Conservation (phyloP, 1,139 yeast genomes). For the Geotrichum bryndzae region DNA sequence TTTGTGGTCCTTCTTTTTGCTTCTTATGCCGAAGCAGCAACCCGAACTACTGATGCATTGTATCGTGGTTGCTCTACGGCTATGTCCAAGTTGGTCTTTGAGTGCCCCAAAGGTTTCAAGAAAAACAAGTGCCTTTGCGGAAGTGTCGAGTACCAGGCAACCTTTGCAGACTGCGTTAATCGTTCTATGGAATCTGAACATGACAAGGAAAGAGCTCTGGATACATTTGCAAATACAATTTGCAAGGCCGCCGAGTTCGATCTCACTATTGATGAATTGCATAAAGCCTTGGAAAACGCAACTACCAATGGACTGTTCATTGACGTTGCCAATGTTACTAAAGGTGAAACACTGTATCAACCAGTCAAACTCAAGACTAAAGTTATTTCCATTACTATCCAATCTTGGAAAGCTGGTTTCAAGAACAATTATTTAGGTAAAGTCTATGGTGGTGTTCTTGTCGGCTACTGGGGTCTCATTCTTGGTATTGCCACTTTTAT, state of each 20-base stretch:
- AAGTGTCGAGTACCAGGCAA: conserved; percentile 12
- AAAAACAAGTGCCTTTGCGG: conserved; percentile 3
- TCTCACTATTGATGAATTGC: conserved; percentile 1
- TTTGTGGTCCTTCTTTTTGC: background rate
- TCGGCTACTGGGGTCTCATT: conserved; percentile 27
- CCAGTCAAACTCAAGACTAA: background rate
- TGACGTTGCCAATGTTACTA: background rate
- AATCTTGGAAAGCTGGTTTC: background rate
- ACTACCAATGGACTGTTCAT: conserved; percentile 9
- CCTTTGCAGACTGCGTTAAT: conserved; percentile 8
- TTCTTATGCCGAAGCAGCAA: background rate
- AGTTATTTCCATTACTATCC: background rate
- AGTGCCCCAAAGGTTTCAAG: conserved; percentile 6
- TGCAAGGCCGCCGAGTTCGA: background rate
- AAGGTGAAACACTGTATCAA: background rate
- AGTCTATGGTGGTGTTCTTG: conserved; percentile 22
- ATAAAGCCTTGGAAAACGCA: background rate
- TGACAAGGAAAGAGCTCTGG: background rate
- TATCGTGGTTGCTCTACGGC: conserved; percentile 3
- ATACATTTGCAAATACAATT: background rate
- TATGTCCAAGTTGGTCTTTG: background rate
- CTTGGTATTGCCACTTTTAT: conserved; percentile 21
- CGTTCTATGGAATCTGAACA: background rate
- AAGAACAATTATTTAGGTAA: background rate
- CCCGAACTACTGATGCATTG: background rate